These are phyloP conservation scores for Penicillium sp. DNA, from an alignment of 2,329 filamentous ascomycete genomes.

Conservation along the genomic window DNA sequence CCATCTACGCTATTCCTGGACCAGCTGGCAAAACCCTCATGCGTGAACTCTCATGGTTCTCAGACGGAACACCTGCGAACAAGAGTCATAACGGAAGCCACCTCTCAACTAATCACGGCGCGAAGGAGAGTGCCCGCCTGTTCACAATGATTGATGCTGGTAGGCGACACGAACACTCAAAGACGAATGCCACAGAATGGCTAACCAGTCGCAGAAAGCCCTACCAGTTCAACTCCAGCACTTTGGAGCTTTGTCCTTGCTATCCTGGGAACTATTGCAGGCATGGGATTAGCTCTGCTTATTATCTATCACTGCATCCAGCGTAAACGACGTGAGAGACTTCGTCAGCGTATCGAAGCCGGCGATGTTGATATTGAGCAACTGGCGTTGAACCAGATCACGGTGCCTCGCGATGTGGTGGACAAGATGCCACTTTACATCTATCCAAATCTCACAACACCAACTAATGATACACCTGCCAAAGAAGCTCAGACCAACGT, in stretches of 20 bases:
- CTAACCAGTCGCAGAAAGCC: constrained; percentile 39
- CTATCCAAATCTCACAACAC: constrained; percentile 53
- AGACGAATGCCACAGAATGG: constrained; percentile 39
- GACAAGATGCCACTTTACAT: constrained; percentile 74
- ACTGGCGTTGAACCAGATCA: constrained; percentile 77
- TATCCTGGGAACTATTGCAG: constrained; percentile 72
- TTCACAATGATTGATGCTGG: constrained; percentile 51
- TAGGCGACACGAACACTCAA: constrained; percentile 21
- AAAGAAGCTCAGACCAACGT: constrained; percentile 3
- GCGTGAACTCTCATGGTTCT: constrained; percentile 70
- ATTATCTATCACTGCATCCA: constrained; percentile 72
- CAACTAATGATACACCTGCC: constrained; percentile 1
- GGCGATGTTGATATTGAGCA: constrained; percentile 85
- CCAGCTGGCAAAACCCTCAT: constrained; percentile 66
- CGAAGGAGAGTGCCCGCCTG: constrained; percentile 38
- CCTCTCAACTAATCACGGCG: background rate
- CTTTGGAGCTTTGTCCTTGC: constrained; percentile 81
- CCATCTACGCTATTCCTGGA: constrained; percentile 78
- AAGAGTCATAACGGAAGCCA: constrained; percentile 11
- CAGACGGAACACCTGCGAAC: constrained; percentile 63
- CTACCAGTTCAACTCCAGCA: constrained; percentile 54
- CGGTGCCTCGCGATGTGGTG: constrained; percentile 69
- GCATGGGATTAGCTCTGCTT: constrained; percentile 66
- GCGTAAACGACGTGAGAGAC: constrained; percentile 62
- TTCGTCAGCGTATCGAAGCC: constrained; percentile 67